Evolutionary conservation across 1,139 yeast species (phyloP).

Genomic region (Geotrichum carabidarum): DNA sequence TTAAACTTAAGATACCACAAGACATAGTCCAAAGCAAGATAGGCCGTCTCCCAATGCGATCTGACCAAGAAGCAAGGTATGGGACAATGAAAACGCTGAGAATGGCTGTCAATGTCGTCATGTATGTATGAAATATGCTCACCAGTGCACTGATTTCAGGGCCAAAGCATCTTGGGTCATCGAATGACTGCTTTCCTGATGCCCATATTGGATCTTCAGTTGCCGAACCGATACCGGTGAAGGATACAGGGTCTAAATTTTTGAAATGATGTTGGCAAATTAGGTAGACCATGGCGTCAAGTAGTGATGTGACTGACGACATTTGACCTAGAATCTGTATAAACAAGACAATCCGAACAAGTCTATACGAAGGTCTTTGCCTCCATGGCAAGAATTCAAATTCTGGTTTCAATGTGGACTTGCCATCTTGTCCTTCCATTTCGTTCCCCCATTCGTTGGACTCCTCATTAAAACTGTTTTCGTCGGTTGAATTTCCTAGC

Average conservation of each 20-base stretch:
- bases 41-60: constrained; percentile 57
- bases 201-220: no score
- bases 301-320: constrained; percentile 24
- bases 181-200: neutral
- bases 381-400: constrained; percentile 18
- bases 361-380: constrained; percentile 21
- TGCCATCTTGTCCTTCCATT: neutral
- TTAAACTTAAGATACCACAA: constrained; percentile 33
- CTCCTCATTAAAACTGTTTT: neutral
- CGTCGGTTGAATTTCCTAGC: neutral
- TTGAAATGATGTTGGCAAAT: constrained; percentile 26
- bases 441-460: neutral
- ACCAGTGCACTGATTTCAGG: constrained; percentile 29
- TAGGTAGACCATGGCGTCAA: constrained; percentile 29
- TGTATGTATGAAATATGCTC: constrained; percentile 29
- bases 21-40: constrained; percentile 36
- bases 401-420: constrained; percentile 12
- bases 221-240: neutral
- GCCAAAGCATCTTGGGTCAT: constrained; percentile 29
- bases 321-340: constrained; percentile 24
- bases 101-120: constrained; percentile 24
- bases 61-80: constrained; percentile 57
- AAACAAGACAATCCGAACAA: constrained; percentile 21
- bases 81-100: constrained; percentile 29
- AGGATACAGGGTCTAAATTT: constrained; percentile 12